These are phyloP conservation scores for Bathelium albidoporum DNA, from an alignment of 495 filamentous ascomycete genomes.

Conservation along the genomic window DNA sequence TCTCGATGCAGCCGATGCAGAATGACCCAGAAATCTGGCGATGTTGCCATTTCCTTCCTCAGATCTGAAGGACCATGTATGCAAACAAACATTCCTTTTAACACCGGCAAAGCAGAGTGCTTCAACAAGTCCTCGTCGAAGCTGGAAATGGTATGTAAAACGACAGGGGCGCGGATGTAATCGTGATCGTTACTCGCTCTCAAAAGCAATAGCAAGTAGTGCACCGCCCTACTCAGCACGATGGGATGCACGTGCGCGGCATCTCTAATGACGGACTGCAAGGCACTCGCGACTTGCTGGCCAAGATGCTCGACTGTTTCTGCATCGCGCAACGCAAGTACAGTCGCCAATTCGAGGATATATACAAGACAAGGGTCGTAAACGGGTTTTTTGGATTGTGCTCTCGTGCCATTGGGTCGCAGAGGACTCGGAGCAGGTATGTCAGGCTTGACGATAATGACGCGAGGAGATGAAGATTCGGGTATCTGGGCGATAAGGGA, in stretches of 20 bases:
- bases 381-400: constrained; percentile 40
- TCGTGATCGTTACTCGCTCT: constrained; percentile 83
- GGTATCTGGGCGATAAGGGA: constrained; percentile 75
- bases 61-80: constrained; percentile 64
- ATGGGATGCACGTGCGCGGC: constrained; percentile 66
- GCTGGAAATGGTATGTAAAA: constrained; percentile 82
- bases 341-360: constrained; percentile 77
- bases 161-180: constrained; percentile 82
- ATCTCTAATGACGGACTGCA: constrained; percentile 74
- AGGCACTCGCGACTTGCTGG: constrained; percentile 63
- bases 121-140: constrained; percentile 69
- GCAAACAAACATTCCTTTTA: constrained; percentile 72
- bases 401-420: constrained; percentile 48
- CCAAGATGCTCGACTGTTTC: constrained; percentile 61
- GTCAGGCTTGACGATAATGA: constrained; percentile 83
- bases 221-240: constrained; percentile 69
- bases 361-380: constrained; percentile 87
- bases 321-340: constrained; percentile 67
- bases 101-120: constrained; percentile 59
- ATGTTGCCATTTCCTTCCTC: constrained; percentile 84
- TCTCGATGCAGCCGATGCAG: constrained; percentile 61
- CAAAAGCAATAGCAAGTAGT: constrained; percentile 75
- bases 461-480: constrained; percentile 66
- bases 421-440: constrained; percentile 42
- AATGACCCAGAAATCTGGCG: constrained; percentile 95